Evolutionary conservation across 768 basidiomycete genomes (phyloP).

Genomic region (Podaxis mareebaensis): DNA sequence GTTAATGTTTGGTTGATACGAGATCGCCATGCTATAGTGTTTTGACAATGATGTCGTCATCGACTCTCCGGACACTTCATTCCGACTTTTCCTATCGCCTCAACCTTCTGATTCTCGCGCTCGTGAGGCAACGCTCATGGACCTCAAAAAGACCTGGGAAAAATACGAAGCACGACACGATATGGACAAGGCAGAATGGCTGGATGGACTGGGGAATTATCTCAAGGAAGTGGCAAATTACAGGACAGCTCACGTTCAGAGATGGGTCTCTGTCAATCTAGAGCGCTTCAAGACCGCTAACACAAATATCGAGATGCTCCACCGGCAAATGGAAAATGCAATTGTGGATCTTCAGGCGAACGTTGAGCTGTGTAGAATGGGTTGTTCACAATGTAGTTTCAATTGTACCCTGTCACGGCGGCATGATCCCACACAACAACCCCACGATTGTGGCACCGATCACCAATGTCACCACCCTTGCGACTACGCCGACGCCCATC

Average conservation of each 20-base stretch:
- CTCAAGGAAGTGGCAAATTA: conserved; percentile 39
- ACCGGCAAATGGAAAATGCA: conserved; percentile 41
- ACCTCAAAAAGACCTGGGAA: conserved; percentile 31
- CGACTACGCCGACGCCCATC: conserved; percentile 39
- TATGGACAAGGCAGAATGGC: conserved; percentile 43
- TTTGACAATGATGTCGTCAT: conserved; percentile 49
- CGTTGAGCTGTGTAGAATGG: conserved; percentile 48
- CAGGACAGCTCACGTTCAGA: conserved; percentile 48
- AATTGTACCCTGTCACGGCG: conserved; percentile 44
- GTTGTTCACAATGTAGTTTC: conserved; percentile 50
- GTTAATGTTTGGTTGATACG: no score
- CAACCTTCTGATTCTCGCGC: conserved; percentile 15
- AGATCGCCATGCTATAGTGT: conserved; percentile 35
- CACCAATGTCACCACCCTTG: conserved; percentile 49
- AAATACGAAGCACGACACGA: conserved; percentile 31
- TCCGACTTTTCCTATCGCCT: conserved; percentile 33
- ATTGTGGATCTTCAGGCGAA: conserved; percentile 46
- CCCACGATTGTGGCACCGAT: conserved; percentile 51
- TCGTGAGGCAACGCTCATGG: conserved; percentile 26
- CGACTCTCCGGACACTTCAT: conserved; percentile 33
- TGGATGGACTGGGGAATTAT: conserved; percentile 34
- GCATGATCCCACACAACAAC: conserved; percentile 37
- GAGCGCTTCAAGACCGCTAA: conserved; percentile 45
- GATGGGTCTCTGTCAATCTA: conserved; percentile 54
- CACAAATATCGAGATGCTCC: conserved; percentile 45